Evolutionary conservation across 768 basidiomycete genomes (phyloP).

Genomic region (Tephrocybe sp.): DNA sequence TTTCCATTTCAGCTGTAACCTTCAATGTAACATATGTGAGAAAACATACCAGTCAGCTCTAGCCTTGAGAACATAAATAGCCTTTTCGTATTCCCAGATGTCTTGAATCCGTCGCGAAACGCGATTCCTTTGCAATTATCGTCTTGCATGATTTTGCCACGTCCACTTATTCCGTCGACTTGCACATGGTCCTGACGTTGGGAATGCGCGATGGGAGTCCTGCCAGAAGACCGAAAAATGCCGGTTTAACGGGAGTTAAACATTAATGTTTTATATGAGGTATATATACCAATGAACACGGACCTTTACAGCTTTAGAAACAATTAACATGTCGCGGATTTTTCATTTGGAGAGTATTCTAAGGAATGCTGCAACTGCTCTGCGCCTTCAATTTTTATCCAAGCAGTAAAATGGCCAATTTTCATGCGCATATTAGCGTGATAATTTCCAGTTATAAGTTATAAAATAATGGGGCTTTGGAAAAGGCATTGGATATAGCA

Average conservation of each 20-base stretch:
- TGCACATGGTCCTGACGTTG: slow-evolving; percentile 1
- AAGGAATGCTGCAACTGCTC: slow-evolving; percentile 13
- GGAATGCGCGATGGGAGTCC: background rate
- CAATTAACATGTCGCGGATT: slow-evolving; percentile 20
- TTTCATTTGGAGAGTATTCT: slow-evolving; percentile 13
- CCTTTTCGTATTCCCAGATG: slow-evolving; percentile 7
- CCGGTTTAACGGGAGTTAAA: background rate
- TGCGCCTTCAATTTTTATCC: slow-evolving; percentile 17
- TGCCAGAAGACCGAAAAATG: slow-evolving; percentile 18
- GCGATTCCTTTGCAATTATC: background rate
- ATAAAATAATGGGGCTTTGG: too few species aligned
- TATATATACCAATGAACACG: background rate
- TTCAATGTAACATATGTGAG: background rate
- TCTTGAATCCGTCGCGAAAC: background rate
- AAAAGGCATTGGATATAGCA: too few species aligned
- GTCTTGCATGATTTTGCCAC: background rate
- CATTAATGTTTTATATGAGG: background rate
- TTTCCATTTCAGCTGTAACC: too few species aligned
- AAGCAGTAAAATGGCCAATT: slow-evolving; percentile 14
- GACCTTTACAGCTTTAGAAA: slow-evolving; percentile 23
- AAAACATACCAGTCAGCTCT: slow-evolving; percentile 17
- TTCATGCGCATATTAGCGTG: slow-evolving; percentile 6
- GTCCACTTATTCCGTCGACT: slow-evolving; percentile 13
- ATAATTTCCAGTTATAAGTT: too few species aligned
- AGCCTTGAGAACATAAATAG: slow-evolving; percentile 18